These are phyloP conservation scores for Diaporthe sp. DNA, from an alignment of 2,329 filamentous ascomycete species.

Conservation along the genomic window DNA sequence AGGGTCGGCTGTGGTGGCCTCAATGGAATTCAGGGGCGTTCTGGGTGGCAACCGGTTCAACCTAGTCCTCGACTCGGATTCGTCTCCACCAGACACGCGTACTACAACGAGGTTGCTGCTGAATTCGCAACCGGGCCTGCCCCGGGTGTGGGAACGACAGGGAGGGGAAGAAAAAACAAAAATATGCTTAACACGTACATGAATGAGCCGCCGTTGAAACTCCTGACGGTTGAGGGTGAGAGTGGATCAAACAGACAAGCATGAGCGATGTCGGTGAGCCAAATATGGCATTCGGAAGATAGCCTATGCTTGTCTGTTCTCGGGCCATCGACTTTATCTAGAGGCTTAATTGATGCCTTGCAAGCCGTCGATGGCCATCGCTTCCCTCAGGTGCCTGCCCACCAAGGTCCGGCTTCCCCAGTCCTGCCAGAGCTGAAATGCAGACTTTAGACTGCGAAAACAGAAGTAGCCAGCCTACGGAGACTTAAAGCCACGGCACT, in stretches of 20 bases:
- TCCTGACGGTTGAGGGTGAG: neutral
- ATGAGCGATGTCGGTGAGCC: slow-evolving; percentile 17
- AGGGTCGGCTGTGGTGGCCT: neutral
- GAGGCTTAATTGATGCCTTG: slow-evolving; percentile 14
- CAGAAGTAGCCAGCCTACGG: neutral
- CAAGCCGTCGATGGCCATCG: neutral
- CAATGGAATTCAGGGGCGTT: neutral
- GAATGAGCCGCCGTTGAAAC: slow-evolving; percentile 5
- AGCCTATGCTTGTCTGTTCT: neutral
- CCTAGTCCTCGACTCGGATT: neutral
- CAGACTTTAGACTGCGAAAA: neutral
- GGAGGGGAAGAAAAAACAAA: neutral
- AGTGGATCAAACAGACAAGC: slow-evolving; percentile 13
- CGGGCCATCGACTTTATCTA: slow-evolving; percentile 6
- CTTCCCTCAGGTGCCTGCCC: neutral
- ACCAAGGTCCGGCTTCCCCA: neutral
- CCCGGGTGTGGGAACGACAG: neutral
- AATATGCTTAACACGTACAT: slow-evolving; percentile 6
- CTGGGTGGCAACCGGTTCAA: neutral
- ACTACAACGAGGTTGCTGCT: slow-evolving; percentile 3
- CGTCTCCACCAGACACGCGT: slow-evolving; percentile 20
- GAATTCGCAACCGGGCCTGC: neutral
- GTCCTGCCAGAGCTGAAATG: neutral
- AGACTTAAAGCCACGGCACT: neutral
- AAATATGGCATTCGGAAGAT: slow-evolving; percentile 7